Evolutionary conservation across 768 basidiomycete species (phyloP), one percentile per base, ranked within the genome.

Genomic region (Lentinula sp.): DNA sequence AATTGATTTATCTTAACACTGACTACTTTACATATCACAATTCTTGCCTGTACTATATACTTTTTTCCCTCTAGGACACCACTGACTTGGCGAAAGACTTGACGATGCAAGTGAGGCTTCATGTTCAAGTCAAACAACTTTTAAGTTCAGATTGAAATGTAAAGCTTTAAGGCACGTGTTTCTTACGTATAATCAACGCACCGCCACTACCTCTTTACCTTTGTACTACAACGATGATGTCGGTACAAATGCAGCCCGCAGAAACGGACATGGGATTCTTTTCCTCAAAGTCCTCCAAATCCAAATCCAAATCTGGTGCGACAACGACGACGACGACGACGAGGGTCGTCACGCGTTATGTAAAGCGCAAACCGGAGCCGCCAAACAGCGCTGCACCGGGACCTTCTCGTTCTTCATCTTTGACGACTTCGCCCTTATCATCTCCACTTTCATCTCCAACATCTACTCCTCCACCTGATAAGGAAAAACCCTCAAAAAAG

Each of bases 131-230:
- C 23, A 23, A 23, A 23, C 23, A 23, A 23, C 23, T 23, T 23
- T 23, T 23, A 23, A 21, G 21, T 21, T 21, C 21, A 23, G 23
- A 23, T 23, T 23, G 23, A 23, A 23, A 23, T 23, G 23, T 23
- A 23, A 28, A 3, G 9, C 9, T 13, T 3, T 39, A 1, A 16
- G 8, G 34, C 37, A 66, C 55, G 81, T 78, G 1, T 65, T 82
- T 35, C 68, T 37, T 37, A 42, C 40, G 39, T 37, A 53, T 5
- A 34, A 23, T 56, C 54, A 56, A 56, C 54, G 56, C 56, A 57
- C 56, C 15, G 58, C 58, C 58, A 59, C 46, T 16, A 7, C 16
- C 43, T 28, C 56, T 21, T 50, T 34, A 40, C 55, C 37, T 54
- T 45, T 46, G n/a, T 39, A 11, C 60, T 23, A 55, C 60, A 11